A percentile compares a stretch with the other conserved stretches of the same genome.
Conservation (phyloP, 169 alveolate species). For the Plasmodium malariae region DNA sequence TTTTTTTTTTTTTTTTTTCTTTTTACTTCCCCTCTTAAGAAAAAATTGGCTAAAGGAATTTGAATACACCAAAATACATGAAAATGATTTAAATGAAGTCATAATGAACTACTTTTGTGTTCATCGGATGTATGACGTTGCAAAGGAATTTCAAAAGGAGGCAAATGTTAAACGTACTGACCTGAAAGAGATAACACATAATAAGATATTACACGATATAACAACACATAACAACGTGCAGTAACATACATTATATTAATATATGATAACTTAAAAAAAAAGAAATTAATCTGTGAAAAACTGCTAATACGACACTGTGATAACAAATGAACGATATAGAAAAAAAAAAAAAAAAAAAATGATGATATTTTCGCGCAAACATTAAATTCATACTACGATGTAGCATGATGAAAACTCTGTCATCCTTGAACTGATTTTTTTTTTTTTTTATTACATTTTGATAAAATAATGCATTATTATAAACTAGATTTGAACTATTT, state of each 20-base stretch:
- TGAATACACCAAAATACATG: slow-evolving; percentile 66
- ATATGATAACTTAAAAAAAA: not conserved
- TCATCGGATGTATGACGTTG: slow-evolving; percentile 75
- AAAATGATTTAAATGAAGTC: slow-evolving; percentile 70
- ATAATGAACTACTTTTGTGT: slow-evolving; percentile 72
- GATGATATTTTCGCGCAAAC: slow-evolving; percentile 68
- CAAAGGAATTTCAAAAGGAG: slow-evolving; percentile 66
- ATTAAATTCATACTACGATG: slow-evolving; percentile 60
- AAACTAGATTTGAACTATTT: not conserved
- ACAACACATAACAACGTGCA: no score
- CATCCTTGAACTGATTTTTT: slow-evolving; percentile 78
- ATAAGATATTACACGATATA: not conserved
- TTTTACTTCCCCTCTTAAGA: slow-evolving; percentile 11
- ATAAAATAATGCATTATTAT: not conserved
- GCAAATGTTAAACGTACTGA: slow-evolving; percentile 57
- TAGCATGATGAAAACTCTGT: slow-evolving; percentile 71
- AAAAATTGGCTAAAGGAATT: slow-evolving; percentile 73
- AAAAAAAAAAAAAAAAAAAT: slow-evolving; percentile 48
- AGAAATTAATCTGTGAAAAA: not conserved
- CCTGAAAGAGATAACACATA: not conserved
- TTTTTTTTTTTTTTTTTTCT: not conserved
- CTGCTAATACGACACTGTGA: not conserved
- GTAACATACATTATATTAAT: not conserved
- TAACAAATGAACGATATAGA: not conserved
- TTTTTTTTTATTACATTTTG: not conserved